Conservation (phyloP, 2,329 filamentous ascomycete species). For the Ophiostoma triangulosporum region DNA sequence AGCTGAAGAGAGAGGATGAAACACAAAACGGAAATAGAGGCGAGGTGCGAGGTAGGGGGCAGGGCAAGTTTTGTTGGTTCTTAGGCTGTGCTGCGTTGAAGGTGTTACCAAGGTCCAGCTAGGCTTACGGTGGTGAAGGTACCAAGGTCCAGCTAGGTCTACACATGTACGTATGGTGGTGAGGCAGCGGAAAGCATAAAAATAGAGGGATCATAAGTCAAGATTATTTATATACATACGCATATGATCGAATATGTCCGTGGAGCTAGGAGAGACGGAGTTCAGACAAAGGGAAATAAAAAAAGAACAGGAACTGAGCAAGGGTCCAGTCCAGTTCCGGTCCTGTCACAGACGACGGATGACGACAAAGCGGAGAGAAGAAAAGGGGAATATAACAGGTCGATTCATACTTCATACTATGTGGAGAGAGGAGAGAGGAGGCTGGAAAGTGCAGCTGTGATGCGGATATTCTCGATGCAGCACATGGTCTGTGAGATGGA, state of each 20-base stretch:
- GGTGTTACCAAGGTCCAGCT: conserved; percentile 7
- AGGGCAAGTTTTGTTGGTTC: conserved; percentile 1
- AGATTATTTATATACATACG: too few species aligned
- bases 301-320: not conserved
- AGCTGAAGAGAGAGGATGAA: not conserved
- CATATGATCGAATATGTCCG: too few species aligned
- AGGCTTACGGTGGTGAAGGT: too few species aligned
- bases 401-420: not conserved
- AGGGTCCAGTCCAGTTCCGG: not conserved
- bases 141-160: too few species aligned
- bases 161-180: not conserved
- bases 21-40: not conserved
- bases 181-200: too few species aligned
- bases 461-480: not conserved
- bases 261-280: too few species aligned
- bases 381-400: not conserved
- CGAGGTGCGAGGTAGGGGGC: not conserved
- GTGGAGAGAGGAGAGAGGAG: not conserved
- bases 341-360: not conserved
- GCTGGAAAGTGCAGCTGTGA: not conserved
- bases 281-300: not conserved
- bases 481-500: not conserved
- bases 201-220: too few species aligned
- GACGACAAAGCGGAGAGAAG: not conserved
- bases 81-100: not conserved